Evolutionary conservation across 2,329 filamentous ascomycete species (phyloP).

Genomic region (Aspergillus glaucus): DNA sequence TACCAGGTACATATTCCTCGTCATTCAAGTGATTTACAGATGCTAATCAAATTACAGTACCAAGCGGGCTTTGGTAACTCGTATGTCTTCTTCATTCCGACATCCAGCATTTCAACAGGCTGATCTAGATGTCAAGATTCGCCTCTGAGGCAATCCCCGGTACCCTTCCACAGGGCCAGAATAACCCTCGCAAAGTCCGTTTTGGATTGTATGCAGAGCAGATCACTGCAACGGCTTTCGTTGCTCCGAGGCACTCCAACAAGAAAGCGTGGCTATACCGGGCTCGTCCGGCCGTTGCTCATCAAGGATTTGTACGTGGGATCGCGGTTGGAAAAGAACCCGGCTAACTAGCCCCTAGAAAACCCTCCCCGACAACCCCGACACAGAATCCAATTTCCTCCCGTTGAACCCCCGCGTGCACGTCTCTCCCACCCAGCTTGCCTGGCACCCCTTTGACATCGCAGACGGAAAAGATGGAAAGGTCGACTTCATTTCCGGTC

Average conservation of each 20-base stretch:
- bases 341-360: constrained; percentile 26
- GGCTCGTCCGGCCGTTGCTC: constrained; percentile 50
- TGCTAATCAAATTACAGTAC: constrained; percentile 34
- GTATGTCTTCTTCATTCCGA: constrained; percentile 19
- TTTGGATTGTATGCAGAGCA: constrained; percentile 36
- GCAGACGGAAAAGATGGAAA: constrained; percentile 35
- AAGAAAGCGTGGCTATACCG: constrained; percentile 56
- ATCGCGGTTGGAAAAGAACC: neutral
- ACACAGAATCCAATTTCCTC: constrained; percentile 28
- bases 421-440: constrained; percentile 50
- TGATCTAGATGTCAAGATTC: constrained; percentile 26
- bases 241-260: constrained; percentile 51
- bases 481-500: constrained; percentile 51
- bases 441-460: constrained; percentile 53
- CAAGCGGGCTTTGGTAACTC: constrained; percentile 52
- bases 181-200: constrained; percentile 31
- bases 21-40: neutral
- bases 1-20: constrained; percentile 38
- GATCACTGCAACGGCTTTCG: constrained; percentile 55
- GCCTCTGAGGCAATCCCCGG: constrained; percentile 34
- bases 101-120: constrained; percentile 16
- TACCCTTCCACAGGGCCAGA: constrained; percentile 33
- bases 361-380: constrained; percentile 38
- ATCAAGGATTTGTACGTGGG: constrained; percentile 44
- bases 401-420: constrained; percentile 48